phyloP scores from a whole-genome alignment of 805 yeast species.

The Yamadazyma paraphyllophila region DNA sequence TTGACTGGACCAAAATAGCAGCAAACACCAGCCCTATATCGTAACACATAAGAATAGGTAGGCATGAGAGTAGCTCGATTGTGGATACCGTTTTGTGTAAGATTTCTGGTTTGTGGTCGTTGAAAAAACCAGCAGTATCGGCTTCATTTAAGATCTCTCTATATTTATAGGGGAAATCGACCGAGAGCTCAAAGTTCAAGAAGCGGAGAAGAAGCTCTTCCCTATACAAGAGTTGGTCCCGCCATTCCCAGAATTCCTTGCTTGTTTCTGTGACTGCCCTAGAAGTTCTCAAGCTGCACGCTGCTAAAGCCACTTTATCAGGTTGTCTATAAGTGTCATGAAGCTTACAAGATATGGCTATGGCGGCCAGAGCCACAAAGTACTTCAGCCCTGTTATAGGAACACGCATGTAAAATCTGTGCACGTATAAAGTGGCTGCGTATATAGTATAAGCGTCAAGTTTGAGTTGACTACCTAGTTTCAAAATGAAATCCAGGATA shows the following conservation, averaged over 20 bases:
- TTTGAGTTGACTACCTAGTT: conserved; percentile 34
- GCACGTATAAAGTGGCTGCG: conserved; percentile 40
- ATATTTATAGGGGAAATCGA: conserved; percentile 38
- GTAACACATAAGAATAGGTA: conserved; percentile 38
- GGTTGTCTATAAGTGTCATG: conserved; percentile 44
- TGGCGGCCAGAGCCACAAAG: conserved; percentile 43
- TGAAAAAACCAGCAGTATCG: conserved; percentile 8
- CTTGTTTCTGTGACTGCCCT: conserved; percentile 37
- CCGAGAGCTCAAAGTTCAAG: conserved; percentile 38
- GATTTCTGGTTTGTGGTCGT: conserved; percentile 18
- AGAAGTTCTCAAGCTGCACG: conserved; percentile 35
- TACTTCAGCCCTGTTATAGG: conserved; percentile 44
- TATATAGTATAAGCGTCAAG: conserved; percentile 42
- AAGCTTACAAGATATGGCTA: conserved; percentile 42
- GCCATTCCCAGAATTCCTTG: conserved; percentile 43
- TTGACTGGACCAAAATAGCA: conserved; percentile 22
- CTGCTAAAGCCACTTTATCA: conserved; percentile 40
- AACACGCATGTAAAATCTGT: conserved; percentile 39
- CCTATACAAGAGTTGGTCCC: conserved; percentile 42
- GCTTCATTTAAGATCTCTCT: conserved; percentile 19
- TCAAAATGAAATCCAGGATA: conserved; percentile 37
- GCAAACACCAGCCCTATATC: conserved; percentile 34
- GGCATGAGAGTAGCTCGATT: conserved; percentile 36
- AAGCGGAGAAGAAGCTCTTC: conserved; percentile 40
- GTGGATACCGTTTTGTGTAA: conserved; percentile 30